A percentile compares a stretch with the other conserved stretches of the same genome.
Evolutionary conservation across 2,329 filamentous ascomycete species (phyloP).

Genomic region (Fusarium transvaalense): DNA sequence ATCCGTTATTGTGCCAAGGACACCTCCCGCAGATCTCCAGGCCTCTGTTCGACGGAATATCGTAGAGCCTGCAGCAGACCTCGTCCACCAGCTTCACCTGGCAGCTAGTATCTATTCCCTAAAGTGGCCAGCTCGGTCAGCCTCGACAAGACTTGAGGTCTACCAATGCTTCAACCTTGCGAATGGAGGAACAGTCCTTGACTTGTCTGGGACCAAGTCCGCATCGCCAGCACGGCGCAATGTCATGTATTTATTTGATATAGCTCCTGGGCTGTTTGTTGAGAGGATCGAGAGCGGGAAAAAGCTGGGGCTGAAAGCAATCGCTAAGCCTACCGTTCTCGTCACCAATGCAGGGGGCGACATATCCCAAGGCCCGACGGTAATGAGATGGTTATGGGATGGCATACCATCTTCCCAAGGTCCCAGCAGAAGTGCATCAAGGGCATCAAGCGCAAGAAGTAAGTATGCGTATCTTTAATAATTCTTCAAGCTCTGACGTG

Average conservation of each 20-base stretch:
- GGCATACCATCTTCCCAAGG: conserved; percentile 38
- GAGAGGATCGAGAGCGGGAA: conserved; percentile 53
- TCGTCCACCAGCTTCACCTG: conserved; percentile 54
- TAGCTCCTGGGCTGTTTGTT: conserved; percentile 55
- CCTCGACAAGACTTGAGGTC: conserved; percentile 53
- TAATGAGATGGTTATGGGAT: conserved; percentile 54
- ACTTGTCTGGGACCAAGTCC: conserved; percentile 49
- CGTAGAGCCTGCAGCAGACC: conserved; percentile 54
- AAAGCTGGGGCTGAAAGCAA: conserved; percentile 51
- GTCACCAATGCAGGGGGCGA: conserved; percentile 48
- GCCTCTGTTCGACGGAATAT: conserved; percentile 51
- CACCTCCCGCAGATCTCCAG: conserved; percentile 49
- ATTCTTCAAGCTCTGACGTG: conserved; percentile 49
- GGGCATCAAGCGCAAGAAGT: conserved; percentile 46
- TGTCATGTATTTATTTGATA: conserved; percentile 54
- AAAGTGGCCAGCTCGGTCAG: conserved; percentile 55
- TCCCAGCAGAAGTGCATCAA: conserved; percentile 35
- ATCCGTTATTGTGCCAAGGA: conserved; percentile 48
- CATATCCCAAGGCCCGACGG: conserved; percentile 49
- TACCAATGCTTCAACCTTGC: conserved; percentile 56
- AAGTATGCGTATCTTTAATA: conserved; percentile 40
- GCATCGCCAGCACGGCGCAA: conserved; percentile 49
- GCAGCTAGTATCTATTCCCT: conserved; percentile 53
- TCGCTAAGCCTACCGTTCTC: conserved; percentile 53
- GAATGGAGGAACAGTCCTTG: conserved; percentile 48